These are phyloP conservation scores for Apophysomyces trapeziformis DNA, from an alignment of 371 early-diverging fungal species.

Conservation along the genomic window DNA sequence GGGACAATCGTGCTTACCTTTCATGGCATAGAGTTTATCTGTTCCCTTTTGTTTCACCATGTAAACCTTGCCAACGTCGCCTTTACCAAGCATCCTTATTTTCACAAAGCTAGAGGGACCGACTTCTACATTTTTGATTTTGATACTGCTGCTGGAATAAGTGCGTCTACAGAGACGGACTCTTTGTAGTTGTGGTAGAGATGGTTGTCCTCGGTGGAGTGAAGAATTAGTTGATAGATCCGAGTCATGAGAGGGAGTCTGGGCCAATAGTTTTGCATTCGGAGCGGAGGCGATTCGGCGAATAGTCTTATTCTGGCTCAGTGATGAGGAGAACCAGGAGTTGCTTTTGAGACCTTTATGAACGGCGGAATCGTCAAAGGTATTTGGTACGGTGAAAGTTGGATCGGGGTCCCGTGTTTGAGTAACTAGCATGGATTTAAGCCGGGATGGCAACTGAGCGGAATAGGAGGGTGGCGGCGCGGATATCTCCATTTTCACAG, in stretches of 20 bases:
- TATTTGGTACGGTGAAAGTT: slow-evolving; percentile 16
- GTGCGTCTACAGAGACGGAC: slow-evolving; percentile 2
- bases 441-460: slow-evolving; percentile 37
- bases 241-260: slow-evolving; percentile 11
- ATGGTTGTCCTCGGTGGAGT: slow-evolving; percentile 13
- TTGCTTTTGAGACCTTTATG: slow-evolving; percentile 27
- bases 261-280: slow-evolving; percentile 31
- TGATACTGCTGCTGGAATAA: slow-evolving; percentile 1
- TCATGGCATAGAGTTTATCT: slow-evolving; percentile 89
- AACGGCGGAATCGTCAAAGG: slow-evolving; percentile 19
- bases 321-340: slow-evolving; percentile 20
- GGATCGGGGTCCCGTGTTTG: slow-evolving; percentile 6
- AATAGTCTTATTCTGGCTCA: slow-evolving; percentile 23
- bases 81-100: slow-evolving; percentile 88
- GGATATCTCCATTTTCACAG: slow-evolving; percentile 14
- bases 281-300: slow-evolving; percentile 48
- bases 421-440: slow-evolving; percentile 38
- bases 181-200: slow-evolving; percentile 9
- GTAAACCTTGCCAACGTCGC: slow-evolving; percentile 96
- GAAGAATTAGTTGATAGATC: slow-evolving; percentile 14
- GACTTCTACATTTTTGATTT: slow-evolving; percentile 5
- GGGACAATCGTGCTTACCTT: slow-evolving; percentile 49
- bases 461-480: slow-evolving; percentile 49
- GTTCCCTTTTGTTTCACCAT: slow-evolving; percentile 88
- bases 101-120: slow-evolving; percentile 69